Evolutionary conservation across 2,329 filamentous ascomycete genomes (phyloP), one percentile per base, ranked within the genome.

Genomic region (Fusarium nematophilum): DNA sequence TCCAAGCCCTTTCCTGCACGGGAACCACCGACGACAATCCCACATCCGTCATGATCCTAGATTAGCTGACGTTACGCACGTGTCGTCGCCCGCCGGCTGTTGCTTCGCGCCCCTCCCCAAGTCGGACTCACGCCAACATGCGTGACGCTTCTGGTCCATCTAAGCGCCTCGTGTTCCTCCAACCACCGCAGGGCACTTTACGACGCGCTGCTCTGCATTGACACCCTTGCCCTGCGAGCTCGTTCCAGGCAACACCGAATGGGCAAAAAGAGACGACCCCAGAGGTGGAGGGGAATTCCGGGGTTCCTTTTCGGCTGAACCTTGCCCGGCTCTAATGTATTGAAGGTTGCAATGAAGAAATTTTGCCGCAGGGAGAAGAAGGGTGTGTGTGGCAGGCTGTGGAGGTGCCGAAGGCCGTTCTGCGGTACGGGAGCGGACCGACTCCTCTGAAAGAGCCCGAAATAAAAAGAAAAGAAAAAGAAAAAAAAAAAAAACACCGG

Each of bases 61-160:
- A 33, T 55, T 64, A 55, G 48, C 44, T 42, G 53, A 58, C 55
- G 58, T 61, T 65, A 38, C 49, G 59, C 64, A 67, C 56, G 64
- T 67, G 64, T 62, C 46, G 46, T 36, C 52, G 40, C 51, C 31
- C 26, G 44, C 38, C 44, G 34, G 53, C 48, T 58, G 47, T 21
- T 33, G 43, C 42, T 34, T 31, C 18, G 5, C 15, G 34, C 15
- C 10, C 13, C 10, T 33, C 17, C 45, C 47, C 34, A 40, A 57
- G 30, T 57, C 57, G 53, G 48, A n/a, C 57, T 51, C 39, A 57
- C 55, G 43, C 54, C 23, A 23, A 37, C 23, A 57, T 44, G n/a
- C 38, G n/a, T n/a, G n/a, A n/a, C n/a, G n/a, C n/a, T n/a, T 42
- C 37, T 34, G 36, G n/a, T 36, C n/a, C 38, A 36, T 59, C 31